phyloP scores from a whole-genome alignment of 257 asterid genomes.

The Fraxinus quadrangulata region DNA sequence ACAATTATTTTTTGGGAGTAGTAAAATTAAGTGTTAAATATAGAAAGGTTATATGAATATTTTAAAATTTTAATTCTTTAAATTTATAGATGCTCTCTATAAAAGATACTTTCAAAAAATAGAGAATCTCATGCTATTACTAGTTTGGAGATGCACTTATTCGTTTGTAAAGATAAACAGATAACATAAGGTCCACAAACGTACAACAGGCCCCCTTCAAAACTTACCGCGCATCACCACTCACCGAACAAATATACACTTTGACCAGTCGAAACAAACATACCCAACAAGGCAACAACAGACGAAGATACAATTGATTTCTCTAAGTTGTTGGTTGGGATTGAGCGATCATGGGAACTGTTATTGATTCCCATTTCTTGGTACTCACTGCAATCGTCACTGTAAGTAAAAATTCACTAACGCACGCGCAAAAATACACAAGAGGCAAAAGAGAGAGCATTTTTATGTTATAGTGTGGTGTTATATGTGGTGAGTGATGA shows the following conservation, averaged over 20 bases:
- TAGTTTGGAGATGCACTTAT: no score
- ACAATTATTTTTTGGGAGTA: no score
- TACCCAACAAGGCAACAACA: not conserved
- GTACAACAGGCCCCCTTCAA: not conserved
- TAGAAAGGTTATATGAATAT: no score
- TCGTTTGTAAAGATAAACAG: not conserved
- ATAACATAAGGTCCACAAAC: not conserved
- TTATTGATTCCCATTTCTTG: conserved; percentile 80
- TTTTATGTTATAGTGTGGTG: not conserved
- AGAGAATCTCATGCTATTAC: no score
- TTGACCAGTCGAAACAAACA: not conserved
- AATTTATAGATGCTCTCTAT: no score
- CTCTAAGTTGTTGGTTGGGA: not conserved
- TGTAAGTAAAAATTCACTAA: conserved; percentile 33
- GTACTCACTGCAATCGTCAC: conserved; percentile 95
- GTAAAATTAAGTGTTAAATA: no score
- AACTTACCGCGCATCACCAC: not conserved
- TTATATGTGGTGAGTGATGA: conserved; percentile 5
- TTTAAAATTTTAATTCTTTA: no score
- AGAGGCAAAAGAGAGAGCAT: not conserved
- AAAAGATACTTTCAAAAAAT: no score
- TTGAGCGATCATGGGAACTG: conserved; percentile 58
- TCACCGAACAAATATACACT: not conserved
- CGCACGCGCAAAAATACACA: not conserved
- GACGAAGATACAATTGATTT: not conserved